phyloP scores from a whole-genome alignment of 2,329 filamentous ascomycete genomes.

The Penicillium oxalicum region DNA sequence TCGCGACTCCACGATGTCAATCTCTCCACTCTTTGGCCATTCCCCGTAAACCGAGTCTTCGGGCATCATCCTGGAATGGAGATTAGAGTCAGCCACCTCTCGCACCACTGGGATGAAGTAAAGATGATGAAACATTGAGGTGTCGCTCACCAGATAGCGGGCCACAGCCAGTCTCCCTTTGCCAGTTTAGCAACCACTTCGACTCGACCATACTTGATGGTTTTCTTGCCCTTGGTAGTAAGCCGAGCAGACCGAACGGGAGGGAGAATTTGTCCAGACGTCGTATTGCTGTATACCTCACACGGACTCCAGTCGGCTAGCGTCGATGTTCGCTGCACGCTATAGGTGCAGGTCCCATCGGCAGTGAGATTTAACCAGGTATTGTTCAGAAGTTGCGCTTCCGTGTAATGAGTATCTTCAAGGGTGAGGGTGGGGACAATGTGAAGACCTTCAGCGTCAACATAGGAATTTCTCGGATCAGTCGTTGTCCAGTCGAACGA shows the following conservation, averaged over 20 bases:
- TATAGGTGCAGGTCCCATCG: slow-evolving; percentile 41
- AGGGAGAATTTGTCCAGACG: slow-evolving; percentile 43
- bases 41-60: slow-evolving; percentile 43
- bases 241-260: slow-evolving; percentile 48
- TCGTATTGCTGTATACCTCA: slow-evolving; percentile 40
- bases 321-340: slow-evolving; percentile 11
- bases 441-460: slow-evolving; percentile 47
- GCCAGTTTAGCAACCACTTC: slow-evolving; percentile 52
- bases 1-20: slow-evolving; percentile 48
- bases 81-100: too few species aligned
- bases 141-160: slow-evolving; percentile 40
- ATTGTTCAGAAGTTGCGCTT: slow-evolving; percentile 21
- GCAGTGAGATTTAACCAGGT: slow-evolving; percentile 40
- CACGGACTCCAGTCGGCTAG: slow-evolving; percentile 26
- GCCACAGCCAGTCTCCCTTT: slow-evolving; percentile 53
- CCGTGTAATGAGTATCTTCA: slow-evolving; percentile 26
- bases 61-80: slow-evolving; percentile 44
- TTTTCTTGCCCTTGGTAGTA: slow-evolving; percentile 44
- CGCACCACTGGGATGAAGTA: too few species aligned
- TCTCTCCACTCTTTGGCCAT: slow-evolving; percentile 51
- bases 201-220: slow-evolving; percentile 47
- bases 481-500: slow-evolving; percentile 52
- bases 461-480: slow-evolving; percentile 45
- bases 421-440: slow-evolving; percentile 51
- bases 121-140: too few species aligned